Evolutionary conservation across 1,284 basidiomycete species (phyloP).

Genomic region (Meripilus lineatus): DNA sequence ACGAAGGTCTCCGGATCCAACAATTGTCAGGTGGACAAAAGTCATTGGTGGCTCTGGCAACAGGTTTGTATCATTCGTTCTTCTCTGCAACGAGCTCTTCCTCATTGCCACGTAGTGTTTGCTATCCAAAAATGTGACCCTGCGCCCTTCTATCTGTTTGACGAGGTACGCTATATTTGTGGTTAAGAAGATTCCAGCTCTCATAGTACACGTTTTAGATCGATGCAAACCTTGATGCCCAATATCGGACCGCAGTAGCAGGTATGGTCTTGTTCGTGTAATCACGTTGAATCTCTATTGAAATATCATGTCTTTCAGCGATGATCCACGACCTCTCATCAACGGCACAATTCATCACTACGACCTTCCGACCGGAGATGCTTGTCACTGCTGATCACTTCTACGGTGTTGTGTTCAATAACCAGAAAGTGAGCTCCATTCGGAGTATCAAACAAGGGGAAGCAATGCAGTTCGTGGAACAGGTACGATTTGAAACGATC

Average conservation of each 20-base stretch:
- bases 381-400: constrained; percentile 92
- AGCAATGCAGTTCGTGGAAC: constrained; percentile 87
- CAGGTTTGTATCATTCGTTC: constrained; percentile 44
- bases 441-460: constrained; percentile 79
- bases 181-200: constrained; percentile 1
- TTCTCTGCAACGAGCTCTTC: not conserved
- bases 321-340: constrained; percentile 92
- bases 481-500: constrained; percentile 37
- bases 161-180: constrained; percentile 59
- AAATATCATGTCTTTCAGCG: constrained; percentile 42
- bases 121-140: constrained; percentile 99
- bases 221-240: constrained; percentile 96
- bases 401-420: constrained; percentile 99
- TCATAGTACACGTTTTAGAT: constrained; percentile 50
- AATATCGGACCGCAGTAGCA: constrained; percentile 96
- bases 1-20: constrained; percentile 94
- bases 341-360: constrained; percentile 96
- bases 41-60: constrained; percentile 92
- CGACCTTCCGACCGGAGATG: constrained; percentile 98
- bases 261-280: constrained; percentile 47
- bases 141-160: constrained; percentile 99
- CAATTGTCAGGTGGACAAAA: constrained; percentile 98
- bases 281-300: constrained; percentile 24
- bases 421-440: constrained; percentile 90
- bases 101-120: constrained; percentile 70